Evolutionary conservation across 1,284 basidiomycete species (phyloP).

Genomic region (Peniophora sp.): DNA sequence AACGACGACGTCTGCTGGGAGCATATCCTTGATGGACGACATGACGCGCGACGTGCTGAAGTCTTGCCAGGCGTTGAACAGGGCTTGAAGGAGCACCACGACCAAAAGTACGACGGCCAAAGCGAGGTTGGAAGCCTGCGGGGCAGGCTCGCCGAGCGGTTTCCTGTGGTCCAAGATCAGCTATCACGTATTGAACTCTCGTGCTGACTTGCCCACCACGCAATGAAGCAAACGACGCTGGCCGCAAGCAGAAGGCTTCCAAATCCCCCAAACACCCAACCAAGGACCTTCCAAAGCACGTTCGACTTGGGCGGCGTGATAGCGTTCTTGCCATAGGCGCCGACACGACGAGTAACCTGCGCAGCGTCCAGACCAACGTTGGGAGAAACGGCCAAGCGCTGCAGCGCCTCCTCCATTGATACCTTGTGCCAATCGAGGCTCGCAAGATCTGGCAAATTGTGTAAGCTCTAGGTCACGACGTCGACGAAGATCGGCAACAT

Average conservation of each 20-base stretch:
- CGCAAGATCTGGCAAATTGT: conserved; percentile 23
- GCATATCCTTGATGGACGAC: conserved; percentile 43
- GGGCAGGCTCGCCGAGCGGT: conserved; percentile 40
- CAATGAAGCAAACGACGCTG: conserved; percentile 38
- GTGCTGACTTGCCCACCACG: conserved; percentile 24
- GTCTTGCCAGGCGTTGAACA: conserved; percentile 42
- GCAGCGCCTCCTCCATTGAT: conserved; percentile 34
- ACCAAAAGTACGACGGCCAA: conserved; percentile 41
- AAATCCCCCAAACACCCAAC: conserved; percentile 43
- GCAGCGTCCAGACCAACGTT: conserved; percentile 39
- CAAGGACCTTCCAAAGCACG: conserved; percentile 30
- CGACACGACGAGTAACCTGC: conserved; percentile 38
- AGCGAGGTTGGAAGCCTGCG: conserved; percentile 37
- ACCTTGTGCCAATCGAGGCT: conserved; percentile 49
- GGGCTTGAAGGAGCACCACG: conserved; percentile 30
- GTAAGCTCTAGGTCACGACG: background rate
- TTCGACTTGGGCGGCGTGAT: conserved; percentile 38
- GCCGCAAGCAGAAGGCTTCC: conserved; percentile 50
- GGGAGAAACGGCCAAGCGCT: conserved; percentile 37
- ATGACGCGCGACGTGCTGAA: conserved; percentile 38
- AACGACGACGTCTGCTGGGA: conserved; percentile 41
- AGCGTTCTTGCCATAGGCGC: conserved; percentile 38
- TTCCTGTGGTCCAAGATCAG: conserved; percentile 26
- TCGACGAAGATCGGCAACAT: background rate
- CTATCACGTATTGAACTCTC: background rate